Base-by-base conservation (phyloP, 164 flowering plant species). In the Amborella trichopoda region DNA sequence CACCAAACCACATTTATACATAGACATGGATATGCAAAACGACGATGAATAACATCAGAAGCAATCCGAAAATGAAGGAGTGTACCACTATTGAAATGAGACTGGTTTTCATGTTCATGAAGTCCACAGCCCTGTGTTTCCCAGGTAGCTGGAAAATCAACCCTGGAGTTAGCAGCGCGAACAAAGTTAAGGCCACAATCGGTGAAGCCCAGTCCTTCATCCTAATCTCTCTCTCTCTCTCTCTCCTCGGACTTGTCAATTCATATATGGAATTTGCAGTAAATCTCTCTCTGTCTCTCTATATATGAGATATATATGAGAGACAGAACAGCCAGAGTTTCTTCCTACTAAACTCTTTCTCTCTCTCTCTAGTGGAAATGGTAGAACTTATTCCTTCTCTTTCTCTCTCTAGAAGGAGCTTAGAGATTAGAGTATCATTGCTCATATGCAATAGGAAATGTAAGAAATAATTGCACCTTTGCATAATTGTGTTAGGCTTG, bases 161-260 rank as follows among this genome's bases (percentile, higher is more conserved):
- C 17, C 96, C 96, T 2, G 96, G 96, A 1, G 70, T 52, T 44
- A 87, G 62, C 40, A 87, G 58, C 3, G 70, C 83, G 53, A 87
- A 87, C 41, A 87, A 67, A 16, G 81, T 83, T 6, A 80, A 32
- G 0, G 88, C 96, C 18, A 74, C 70, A 0, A 87, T 52, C 1
- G 80, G 76, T 24, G 77, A 72, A 8, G 94, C 96, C 85, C 86
- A 87, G 40, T 87, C 86, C 11, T 58, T 64, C 96, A 86, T 83
- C 36, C 34, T 67, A 1, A 9, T 37, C 13, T 37, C 41, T 37
- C 41, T 37, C 41, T 8, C 41, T 37, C n/a, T 37, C 41, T 37
- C 41, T 37, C 41, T 37, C 41, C 19, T 30, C 34, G 14, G 10
- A 30, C 34, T 6, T 14, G 14, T 14, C 8, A 8, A 30, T 14